Percentiles rank a stretch among this genome's conserved stretches.
Evolutionary conservation across 2,329 filamentous ascomycete genomes (phyloP).

Genomic region (Pestalotiopsis fici): DNA sequence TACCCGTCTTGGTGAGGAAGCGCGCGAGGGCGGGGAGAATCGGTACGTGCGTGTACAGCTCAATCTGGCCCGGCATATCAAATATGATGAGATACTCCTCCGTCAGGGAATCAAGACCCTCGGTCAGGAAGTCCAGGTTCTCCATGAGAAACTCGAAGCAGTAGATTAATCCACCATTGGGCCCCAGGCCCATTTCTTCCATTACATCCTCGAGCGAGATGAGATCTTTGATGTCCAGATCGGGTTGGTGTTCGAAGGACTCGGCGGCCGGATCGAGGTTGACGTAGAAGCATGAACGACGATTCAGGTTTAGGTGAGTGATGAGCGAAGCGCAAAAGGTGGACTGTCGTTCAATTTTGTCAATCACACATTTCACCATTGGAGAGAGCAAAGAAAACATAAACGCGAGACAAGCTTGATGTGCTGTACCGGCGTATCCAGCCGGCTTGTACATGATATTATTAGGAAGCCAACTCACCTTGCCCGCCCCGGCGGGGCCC

Average conservation of each 20-base stretch:
- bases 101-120: slow-evolving; percentile 73
- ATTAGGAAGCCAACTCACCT: slow-evolving; percentile 50
- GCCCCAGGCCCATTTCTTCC: slow-evolving; percentile 69
- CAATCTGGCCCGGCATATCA: slow-evolving; percentile 98
- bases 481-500: slow-evolving; percentile 94
- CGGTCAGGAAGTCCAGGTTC: slow-evolving; percentile 73
- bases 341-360: slow-evolving; percentile 52
- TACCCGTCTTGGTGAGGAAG: slow-evolving; percentile 76
- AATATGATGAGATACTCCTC: slow-evolving; percentile 98
- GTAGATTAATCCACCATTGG: slow-evolving; percentile 72
- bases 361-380: slow-evolving; percentile 2
- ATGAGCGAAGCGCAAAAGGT: slow-evolving; percentile 95
- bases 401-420: neutral
- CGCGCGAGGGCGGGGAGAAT: slow-evolving; percentile 83
- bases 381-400: slow-evolving; percentile 6
- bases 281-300: slow-evolving; percentile 94
- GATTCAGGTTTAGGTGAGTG: slow-evolving; percentile 86
- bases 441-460: slow-evolving; percentile 14
- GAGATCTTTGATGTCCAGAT: slow-evolving; percentile 85
- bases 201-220: slow-evolving; percentile 87
- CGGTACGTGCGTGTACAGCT: slow-evolving; percentile 96
- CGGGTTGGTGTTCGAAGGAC: slow-evolving; percentile 82
- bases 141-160: slow-evolving; percentile 76
- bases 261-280: slow-evolving; percentile 98
- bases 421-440: neutral